These are phyloP conservation scores for Pyrus betulifolia DNA, from an alignment of 306 rosid genomes.

Conservation along the genomic window DNA sequence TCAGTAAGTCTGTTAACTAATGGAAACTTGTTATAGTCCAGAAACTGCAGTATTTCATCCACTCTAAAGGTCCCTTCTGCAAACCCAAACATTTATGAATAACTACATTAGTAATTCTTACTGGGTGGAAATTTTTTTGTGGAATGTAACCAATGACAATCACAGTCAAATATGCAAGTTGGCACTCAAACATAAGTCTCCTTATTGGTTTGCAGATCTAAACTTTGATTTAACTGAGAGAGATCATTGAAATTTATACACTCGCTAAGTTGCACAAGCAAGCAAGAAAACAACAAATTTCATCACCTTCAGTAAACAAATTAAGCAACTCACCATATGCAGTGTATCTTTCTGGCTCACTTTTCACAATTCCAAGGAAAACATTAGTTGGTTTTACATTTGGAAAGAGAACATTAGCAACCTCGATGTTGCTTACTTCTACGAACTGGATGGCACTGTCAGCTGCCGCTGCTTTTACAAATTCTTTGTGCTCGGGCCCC, in stretches of 20 bases:
- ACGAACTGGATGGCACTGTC: constrained; percentile 81
- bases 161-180: neutral
- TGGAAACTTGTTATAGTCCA: constrained; percentile 77
- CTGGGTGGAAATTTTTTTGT: neutral
- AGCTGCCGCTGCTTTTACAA: constrained; percentile 58
- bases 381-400: constrained; percentile 28
- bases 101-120: constrained; percentile 6
- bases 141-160: neutral
- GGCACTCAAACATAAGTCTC: neutral
- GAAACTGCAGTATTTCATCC: constrained; percentile 56
- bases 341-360: constrained; percentile 77
- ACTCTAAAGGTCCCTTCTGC: constrained; percentile 63
- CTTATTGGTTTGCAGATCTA: neutral
- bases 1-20: constrained; percentile 73
- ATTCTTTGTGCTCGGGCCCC: constrained; percentile 70
- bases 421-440: constrained; percentile 46
- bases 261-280: neutral
- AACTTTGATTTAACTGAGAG: constrained; percentile 1
- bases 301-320: neutral
- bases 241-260: neutral
- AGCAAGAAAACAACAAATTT: neutral
- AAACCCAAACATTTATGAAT: constrained; percentile 18
- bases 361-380: constrained; percentile 73
- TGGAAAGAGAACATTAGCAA: constrained; percentile 70
- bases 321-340: constrained; percentile 55